These are phyloP conservation scores for Plasmodium malariae DNA, from an alignment of 169 alveolate species.

Conservation along the genomic window DNA sequence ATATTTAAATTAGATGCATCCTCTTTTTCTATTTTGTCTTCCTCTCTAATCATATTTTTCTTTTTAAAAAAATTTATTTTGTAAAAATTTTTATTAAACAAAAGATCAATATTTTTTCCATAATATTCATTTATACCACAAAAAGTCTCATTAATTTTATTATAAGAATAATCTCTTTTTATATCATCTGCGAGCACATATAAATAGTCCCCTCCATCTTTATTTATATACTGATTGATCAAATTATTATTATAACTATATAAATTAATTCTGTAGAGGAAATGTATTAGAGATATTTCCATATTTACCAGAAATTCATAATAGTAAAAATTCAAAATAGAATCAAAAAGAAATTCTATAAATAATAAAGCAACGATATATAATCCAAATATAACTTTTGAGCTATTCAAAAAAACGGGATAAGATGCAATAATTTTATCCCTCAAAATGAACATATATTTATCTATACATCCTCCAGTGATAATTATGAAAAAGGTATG, in stretches of 20 bases:
- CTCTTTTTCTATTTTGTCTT: constrained; percentile 17
- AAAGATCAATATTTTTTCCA: constrained; percentile 4
- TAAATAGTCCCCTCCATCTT: constrained; percentile 3
- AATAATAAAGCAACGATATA: constrained; percentile 22
- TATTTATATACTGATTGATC: constrained; percentile 15
- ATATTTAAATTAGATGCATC: constrained; percentile 29
- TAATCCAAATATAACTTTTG: constrained; percentile 28
- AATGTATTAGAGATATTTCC: constrained; percentile 30
- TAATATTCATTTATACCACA: not conserved
- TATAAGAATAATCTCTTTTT: not conserved
- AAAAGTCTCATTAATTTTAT: constrained; percentile 5
- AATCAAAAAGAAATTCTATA: constrained; percentile 33
- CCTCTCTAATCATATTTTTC: not conserved
- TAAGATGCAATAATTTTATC: constrained; percentile 47
- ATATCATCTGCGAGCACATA: not conserved
- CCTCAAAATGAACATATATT: constrained; percentile 21
- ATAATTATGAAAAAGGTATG: constrained; percentile 28
- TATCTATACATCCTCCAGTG: constrained; percentile 32
- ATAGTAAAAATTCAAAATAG: constrained; percentile 53
- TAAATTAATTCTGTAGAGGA: constrained; percentile 45
- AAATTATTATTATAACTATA: constrained; percentile 31
- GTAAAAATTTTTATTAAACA: constrained; percentile 13
- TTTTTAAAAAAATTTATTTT: constrained; percentile 34
- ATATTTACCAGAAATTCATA: constrained; percentile 35
- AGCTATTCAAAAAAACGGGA: constrained; percentile 25